Evolutionary conservation across 352 stramenopile species (phyloP), one percentile per base, ranked within the genome.

Genomic region (Pythium volutum): DNA sequence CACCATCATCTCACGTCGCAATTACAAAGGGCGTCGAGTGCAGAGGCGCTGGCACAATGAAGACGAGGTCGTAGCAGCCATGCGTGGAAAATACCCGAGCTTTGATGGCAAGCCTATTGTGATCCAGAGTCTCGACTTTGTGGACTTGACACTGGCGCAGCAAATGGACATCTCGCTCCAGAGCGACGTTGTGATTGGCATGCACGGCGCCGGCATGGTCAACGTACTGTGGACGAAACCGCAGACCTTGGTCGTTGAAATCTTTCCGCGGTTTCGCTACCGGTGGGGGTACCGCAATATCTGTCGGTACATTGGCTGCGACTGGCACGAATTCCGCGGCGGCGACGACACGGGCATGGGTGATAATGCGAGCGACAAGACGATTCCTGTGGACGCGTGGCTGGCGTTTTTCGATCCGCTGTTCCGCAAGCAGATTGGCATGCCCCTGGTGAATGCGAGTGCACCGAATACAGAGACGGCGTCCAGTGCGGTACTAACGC

Each of bases 201-300:
- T 92, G 84, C 84, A 94, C 55, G 84, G 84, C 43, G 84, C 84
- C 20, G 84, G 84, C 20, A 76, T 94, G 51, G 80, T 90, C 4
- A 94, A 94, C 47, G 74, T 92, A 0, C 20, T 88, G 0, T 93
- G 82, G 78, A 60, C 79, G 14, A 71, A 73, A 6, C 79, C 79
- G 0, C 55, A 63, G 58, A 87, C 78, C 54, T 57, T 70, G 7
- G 65, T 93, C 11, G 22, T 93, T 22, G 84, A 93, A 63, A 91
- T 93, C 57, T 93, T 93, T 50, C 84, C 81, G 0, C 73, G 73
- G 29, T 7, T 67, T 11, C 67, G 71, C 14, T 66, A 62, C 10
- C 77, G 80, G 10, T 93, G 77, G 77, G 84, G 84, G 7, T 91
- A 88, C 55, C 79, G 82, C 18, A 91, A 93, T 47, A 48, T 93